Conservation (phyloP, 306 rosid genomes). For the Dalbergia cultrata region DNA sequence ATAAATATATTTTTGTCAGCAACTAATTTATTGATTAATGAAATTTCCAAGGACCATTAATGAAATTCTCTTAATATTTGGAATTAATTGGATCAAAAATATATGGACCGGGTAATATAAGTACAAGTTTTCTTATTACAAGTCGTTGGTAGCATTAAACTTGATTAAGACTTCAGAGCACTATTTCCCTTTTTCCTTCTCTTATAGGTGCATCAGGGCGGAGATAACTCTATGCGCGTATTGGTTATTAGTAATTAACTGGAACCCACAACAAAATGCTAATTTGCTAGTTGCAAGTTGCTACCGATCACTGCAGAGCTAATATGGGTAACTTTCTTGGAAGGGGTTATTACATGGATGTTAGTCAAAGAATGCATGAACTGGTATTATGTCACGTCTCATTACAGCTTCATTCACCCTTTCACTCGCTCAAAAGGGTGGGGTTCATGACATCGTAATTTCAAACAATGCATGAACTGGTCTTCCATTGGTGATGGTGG, state of each 20-base stretch:
- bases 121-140: neutral
- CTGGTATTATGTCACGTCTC: neutral
- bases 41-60: too few relatives aligned
- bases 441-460: neutral
- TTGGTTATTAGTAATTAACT: neutral
- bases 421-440: neutral
- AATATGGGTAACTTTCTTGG: neutral
- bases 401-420: neutral
- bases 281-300: neutral
- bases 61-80: neutral
- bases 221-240: neutral
- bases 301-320: neutral
- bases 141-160: too few relatives aligned
- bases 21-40: too few relatives aligned
- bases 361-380: constrained; percentile 4
- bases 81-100: neutral
- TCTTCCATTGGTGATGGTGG: neutral
- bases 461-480: neutral
- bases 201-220: neutral
- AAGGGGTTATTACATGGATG: too few relatives aligned
- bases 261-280: neutral
- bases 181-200: neutral
- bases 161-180: neutral
- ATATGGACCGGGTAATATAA: neutral
- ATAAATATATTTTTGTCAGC: too few relatives aligned